A percentile compares a stretch with the other conserved stretches of the same genome.
phyloP scores from a whole-genome alignment of 2,329 filamentous ascomycete species.

The Thielaviopsis populi region DNA sequence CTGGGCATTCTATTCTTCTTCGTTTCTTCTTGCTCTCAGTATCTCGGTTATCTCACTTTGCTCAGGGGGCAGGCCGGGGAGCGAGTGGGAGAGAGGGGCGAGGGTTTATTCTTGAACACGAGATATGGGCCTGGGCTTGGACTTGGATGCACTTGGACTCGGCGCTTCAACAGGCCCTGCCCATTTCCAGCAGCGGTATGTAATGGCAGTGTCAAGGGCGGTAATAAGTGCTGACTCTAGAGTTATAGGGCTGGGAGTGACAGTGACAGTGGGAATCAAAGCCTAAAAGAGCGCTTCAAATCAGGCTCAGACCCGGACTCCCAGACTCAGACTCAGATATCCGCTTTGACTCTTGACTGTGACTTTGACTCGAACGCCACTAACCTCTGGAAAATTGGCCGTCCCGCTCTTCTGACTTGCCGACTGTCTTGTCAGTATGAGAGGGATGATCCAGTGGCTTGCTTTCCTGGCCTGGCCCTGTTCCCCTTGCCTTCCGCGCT shows the following conservation, averaged over 20 bases:
- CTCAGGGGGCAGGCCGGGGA: neutral
- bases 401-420: neutral
- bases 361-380: constrained; percentile 2
- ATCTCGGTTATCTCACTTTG: neutral
- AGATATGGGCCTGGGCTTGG: neutral
- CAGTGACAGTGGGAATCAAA: neutral
- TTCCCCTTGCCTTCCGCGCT: neutral
- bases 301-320: neutral
- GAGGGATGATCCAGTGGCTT: neutral
- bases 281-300: neutral
- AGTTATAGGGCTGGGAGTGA: neutral
- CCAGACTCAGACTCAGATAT: neutral
- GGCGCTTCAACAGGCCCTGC: neutral
- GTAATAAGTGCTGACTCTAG: neutral
- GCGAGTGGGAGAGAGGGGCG: neutral
- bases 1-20: neutral
- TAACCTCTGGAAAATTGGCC: neutral
- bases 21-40: neutral
- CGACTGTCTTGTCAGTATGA: neutral
- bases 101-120: neutral
- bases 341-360: neutral
- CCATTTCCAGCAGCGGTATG: neutral
- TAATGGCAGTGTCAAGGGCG: neutral
- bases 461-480: neutral
- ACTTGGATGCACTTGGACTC: neutral